Base-by-base conservation (phyloP, 2,329 filamentous ascomycete genomes). In the Blumeriella jaapii region DNA sequence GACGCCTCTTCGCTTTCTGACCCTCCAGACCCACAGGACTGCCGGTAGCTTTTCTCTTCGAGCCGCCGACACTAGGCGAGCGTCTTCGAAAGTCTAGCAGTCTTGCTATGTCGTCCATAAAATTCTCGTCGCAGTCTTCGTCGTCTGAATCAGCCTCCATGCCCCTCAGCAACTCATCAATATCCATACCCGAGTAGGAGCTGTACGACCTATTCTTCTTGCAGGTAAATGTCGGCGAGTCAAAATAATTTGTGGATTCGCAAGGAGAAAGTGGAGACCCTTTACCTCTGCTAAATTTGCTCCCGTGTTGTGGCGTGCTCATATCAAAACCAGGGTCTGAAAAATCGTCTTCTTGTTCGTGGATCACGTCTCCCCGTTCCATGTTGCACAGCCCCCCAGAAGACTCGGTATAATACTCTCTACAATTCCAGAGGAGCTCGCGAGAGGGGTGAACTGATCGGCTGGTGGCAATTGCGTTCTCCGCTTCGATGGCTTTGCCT, bases 141-240 rank as follows among this genome's bases (percentile, higher is more conserved):
- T 34, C 32, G 12, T 34, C 32, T n/a, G 25, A 34, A 14, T 34
- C 19, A 5, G 29, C 18, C 9, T 34, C 32, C 32, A 34, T 34
- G 16, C 18, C 32, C 17, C 19, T 14, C 32, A 34, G 28, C 32
- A 34, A 28, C 4, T 34, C 32, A n/a, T 23, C 32, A 13, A 34
- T 34, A 15, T 28, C 32, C 32, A 34, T 34, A 23, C 29, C 4
- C 9, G 25, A 23, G 12, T 34, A 34, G n/a, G 30, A 24, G 18
- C 30, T 31, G 13, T 13, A 31, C 9, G 14, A 26, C 6, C 15
- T 16, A 4, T 25, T 10, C 19, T n/a, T 34, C 20, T 13, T 8
- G 11, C 25, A 26, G n/a, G 17, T 26, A 16, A 17, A 29, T 5
- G 32, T 34, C 9, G 32, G 25, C 15, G 25, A 34, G 17, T 12